phyloP scores from a whole-genome alignment of 768 basidiomycete species.

The Boletus sensibilis region DNA sequence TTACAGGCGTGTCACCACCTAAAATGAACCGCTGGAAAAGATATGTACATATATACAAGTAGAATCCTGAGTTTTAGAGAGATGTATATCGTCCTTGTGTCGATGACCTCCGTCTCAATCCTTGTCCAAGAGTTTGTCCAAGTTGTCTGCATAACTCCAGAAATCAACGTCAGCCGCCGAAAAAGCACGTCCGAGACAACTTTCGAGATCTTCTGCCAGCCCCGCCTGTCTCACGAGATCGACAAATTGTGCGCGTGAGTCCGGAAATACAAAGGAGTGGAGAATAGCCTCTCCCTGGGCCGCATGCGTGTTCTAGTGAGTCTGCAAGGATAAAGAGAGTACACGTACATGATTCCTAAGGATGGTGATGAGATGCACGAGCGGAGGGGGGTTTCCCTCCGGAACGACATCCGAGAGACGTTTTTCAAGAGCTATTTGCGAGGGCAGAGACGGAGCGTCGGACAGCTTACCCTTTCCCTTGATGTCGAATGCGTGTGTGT shows the following conservation, averaged over 20 bases:
- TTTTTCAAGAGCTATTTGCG: slow-evolving; percentile 4
- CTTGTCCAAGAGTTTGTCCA: slow-evolving; percentile 1
- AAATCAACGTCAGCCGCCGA: slow-evolving; percentile 54
- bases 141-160: slow-evolving; percentile 56
- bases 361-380: slow-evolving; percentile 48
- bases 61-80: neutral
- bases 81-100: neutral
- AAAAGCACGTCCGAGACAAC: slow-evolving; percentile 24
- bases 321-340: neutral
- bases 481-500: slow-evolving; percentile 5
- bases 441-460: slow-evolving; percentile 24
- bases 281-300: slow-evolving; percentile 56
- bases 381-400: slow-evolving; percentile 26
- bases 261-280: slow-evolving; percentile 65
- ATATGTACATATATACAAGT: neutral
- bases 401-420: slow-evolving; percentile 11
- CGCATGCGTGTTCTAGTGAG: slow-evolving; percentile 9
- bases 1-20: neutral
- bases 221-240: slow-evolving; percentile 50
- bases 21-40: neutral
- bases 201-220: slow-evolving; percentile 34
- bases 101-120: neutral
- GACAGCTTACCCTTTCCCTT: slow-evolving; percentile 46
- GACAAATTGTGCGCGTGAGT: slow-evolving; percentile 70
- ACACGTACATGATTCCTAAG: slow-evolving; percentile 59